Conservation (phyloP, 1,139 yeast genomes). For the Hyphopichia fennica region DNA sequence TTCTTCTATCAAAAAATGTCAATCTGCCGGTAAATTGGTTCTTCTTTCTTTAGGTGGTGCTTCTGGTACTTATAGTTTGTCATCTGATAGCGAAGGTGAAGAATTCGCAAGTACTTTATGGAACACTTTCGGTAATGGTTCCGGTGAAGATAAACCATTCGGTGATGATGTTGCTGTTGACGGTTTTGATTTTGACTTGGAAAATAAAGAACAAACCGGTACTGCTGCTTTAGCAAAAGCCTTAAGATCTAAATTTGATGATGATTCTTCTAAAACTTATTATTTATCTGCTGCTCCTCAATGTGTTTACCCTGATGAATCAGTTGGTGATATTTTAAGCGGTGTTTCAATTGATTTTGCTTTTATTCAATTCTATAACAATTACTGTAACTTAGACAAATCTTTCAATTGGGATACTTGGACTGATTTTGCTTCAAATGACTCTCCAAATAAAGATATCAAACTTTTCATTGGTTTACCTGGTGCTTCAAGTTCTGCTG, state of each 20-base stretch:
- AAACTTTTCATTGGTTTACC: slow-evolving; percentile 74
- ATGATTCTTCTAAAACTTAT: slow-evolving; percentile 58
- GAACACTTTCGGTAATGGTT: slow-evolving; percentile 84
- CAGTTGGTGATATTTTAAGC: slow-evolving; percentile 66
- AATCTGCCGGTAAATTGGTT: slow-evolving; percentile 71
- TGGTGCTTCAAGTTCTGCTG: slow-evolving; percentile 67
- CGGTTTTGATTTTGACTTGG: slow-evolving; percentile 50
- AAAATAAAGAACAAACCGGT: slow-evolving; percentile 49
- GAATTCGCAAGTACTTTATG: slow-evolving; percentile 75
- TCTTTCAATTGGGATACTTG: slow-evolving; percentile 85
- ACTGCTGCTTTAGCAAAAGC: slow-evolving; percentile 60
- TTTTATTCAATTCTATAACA: slow-evolving; percentile 91
- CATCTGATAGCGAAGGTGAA: slow-evolving; percentile 60
- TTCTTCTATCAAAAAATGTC: slow-evolving; percentile 82
- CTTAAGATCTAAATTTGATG: slow-evolving; percentile 57
- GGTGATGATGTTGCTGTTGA: slow-evolving; percentile 45
- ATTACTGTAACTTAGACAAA: slow-evolving; percentile 64
- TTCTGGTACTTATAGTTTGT: slow-evolving; percentile 74
- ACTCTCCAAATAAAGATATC: slow-evolving; percentile 67
- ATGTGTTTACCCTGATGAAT: slow-evolving; percentile 89
- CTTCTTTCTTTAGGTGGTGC: slow-evolving; percentile 89
- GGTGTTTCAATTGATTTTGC: slow-evolving; percentile 76
- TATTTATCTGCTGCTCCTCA: slow-evolving; percentile 95
- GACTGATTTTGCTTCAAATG: slow-evolving; percentile 62
- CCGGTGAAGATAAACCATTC: slow-evolving; percentile 67